These are phyloP conservation scores for Cadophora malorum DNA, from an alignment of 2,329 filamentous ascomycete species.

Conservation along the genomic window DNA sequence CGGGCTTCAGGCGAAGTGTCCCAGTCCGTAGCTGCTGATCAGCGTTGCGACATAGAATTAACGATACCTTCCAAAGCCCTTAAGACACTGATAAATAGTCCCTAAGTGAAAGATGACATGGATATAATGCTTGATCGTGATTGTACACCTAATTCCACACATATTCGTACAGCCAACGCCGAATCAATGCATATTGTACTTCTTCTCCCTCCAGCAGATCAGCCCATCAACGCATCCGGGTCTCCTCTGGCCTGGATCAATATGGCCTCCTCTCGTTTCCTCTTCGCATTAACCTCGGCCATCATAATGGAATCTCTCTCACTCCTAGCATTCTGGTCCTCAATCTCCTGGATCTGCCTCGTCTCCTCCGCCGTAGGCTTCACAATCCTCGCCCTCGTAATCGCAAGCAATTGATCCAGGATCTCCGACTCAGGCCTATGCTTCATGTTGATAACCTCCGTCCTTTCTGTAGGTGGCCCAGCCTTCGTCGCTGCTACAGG, in stretches of 20 bases:
- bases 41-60: conserved; percentile 3
- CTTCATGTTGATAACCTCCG: conserved; percentile 66
- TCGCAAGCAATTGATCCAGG: conserved; percentile 63
- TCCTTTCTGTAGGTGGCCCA: conserved; percentile 56
- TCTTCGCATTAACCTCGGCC: conserved; percentile 59
- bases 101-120: neutral
- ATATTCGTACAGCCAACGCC: conserved; percentile 36
- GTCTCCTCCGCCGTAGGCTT: conserved; percentile 65
- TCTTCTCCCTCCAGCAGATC: conserved; percentile 3
- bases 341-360: conserved; percentile 61
- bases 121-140: neutral
- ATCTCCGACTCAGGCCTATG: conserved; percentile 66
- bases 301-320: conserved; percentile 61
- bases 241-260: conserved; percentile 58
- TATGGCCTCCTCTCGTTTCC: conserved; percentile 67
- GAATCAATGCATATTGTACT: conserved; percentile 28
- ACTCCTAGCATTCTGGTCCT: conserved; percentile 58
- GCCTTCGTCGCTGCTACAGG: conserved; percentile 43
- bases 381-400: conserved; percentile 66
- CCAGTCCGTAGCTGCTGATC: neutral
- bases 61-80: neutral
- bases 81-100: neutral
- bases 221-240: conserved; percentile 11
- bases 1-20: neutral
- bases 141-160: conserved; percentile 8